Evolutionary conservation across 2,329 filamentous ascomycete genomes (phyloP), one percentile per base, ranked within the genome.

Genomic region (Aspergillus phoenicis): DNA sequence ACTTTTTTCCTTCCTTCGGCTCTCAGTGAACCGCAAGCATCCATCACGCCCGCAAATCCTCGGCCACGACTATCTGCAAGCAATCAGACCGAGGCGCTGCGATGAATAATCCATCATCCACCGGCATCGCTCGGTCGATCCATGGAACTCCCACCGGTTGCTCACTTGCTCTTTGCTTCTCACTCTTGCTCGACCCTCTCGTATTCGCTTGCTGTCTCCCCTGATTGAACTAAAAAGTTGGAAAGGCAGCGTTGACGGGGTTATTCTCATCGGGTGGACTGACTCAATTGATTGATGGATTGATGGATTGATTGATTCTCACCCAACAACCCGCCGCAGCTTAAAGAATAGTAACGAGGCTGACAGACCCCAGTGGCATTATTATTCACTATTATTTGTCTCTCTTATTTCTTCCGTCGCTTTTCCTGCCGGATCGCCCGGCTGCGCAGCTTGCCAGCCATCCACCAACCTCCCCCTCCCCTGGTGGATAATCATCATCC

Each of bases 71-170:
- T 26, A 28, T 26, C 45, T 51, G 47, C 47, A 30, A n/a, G 47
- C 47, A 51, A 51, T 51, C 47, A 51, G 26, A 30, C 24, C 26
- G 41, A 45, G 41, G 41, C 41, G 41, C 41, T 45, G 41, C 47
- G 47, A 45, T 55, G 33, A 36, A 33, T 45, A 30, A 41, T 56
- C 38, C 38, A 45, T 43, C 52, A 24, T 28, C 36, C 53, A 56
- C 43, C 53, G n/a, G 24, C 41, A 33, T 56, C 39, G 43, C 24
- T 28, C 53, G 8, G 53, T n/a, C 53, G 39, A 56, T 56, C 53
- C 53, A 56, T 47, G 53, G 53, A 26, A 45, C 41, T 36, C 6
- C n/a, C 39, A 15, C 39, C 10, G 24, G 7, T 39, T 20, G 41
- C 41, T 45, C 41, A 22, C 41, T 45, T 45, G 41, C 41, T 45